Evolutionary conservation across 306 rosid genomes (phyloP).

Genomic region (Cicer cuneatum): DNA sequence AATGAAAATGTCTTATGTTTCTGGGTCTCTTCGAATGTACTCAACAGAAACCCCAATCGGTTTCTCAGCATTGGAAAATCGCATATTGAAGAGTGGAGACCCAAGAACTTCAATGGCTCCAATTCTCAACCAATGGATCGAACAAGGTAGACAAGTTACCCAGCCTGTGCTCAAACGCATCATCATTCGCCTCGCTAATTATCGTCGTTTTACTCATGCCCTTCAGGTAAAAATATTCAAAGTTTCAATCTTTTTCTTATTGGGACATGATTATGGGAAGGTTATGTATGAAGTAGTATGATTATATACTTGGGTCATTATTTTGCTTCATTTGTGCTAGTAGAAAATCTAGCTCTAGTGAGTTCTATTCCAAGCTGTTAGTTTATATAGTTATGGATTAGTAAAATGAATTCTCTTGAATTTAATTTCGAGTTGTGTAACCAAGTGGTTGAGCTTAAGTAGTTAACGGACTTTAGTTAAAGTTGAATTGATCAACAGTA

Average conservation of each 20-base stretch:
- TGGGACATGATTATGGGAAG: background rate
- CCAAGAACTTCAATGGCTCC: slow-evolving; percentile 53
- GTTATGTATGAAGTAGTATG: background rate
- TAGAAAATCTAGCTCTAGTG: background rate
- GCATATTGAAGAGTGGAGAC: slow-evolving; percentile 46
- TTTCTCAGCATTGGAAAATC: slow-evolving; percentile 43
- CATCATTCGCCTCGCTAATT: slow-evolving; percentile 51
- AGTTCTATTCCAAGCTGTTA: slow-evolving; percentile 2
- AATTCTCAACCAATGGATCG: slow-evolving; percentile 65
- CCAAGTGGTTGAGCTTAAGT: too few species aligned
- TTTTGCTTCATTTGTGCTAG: slow-evolving; percentile 4
- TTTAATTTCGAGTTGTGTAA: too few species aligned
- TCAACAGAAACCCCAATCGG: slow-evolving; percentile 32
- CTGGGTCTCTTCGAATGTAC: slow-evolving; percentile 12
- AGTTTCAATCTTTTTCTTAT: background rate
- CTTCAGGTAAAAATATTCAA: slow-evolving; percentile 50
- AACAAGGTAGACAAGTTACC: slow-evolving; percentile 53
- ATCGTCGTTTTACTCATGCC: slow-evolving; percentile 68
- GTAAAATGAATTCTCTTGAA: too few species aligned
- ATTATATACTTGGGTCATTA: background rate
- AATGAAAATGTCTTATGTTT: slow-evolving; percentile 26
- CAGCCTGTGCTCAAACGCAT: slow-evolving; percentile 43
- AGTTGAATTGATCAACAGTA: too few species aligned
- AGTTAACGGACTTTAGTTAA: too few species aligned
- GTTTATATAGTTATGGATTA: background rate